These are phyloP conservation scores for Colletotrichum neosansevieriae DNA, from an alignment of 2,329 filamentous ascomycete species.

Conservation along the genomic window DNA sequence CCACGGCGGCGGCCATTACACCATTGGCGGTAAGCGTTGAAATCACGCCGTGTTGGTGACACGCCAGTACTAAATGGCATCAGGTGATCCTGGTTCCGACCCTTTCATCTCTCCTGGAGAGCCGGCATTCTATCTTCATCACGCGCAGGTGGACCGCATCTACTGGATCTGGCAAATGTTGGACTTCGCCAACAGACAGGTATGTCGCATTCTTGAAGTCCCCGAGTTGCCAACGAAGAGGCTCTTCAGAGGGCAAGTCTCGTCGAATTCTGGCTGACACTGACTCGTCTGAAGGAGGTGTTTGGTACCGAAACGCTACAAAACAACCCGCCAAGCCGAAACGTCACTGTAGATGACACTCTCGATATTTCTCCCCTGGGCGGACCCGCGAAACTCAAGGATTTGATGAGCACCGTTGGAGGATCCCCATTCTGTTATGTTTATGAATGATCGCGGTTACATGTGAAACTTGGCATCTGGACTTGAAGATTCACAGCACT, in stretches of 20 bases:
- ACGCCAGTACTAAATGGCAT: accelerated
- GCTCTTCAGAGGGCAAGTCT: not conserved
- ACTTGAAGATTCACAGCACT: not conserved
- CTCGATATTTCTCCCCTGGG: slow-evolving; percentile 51
- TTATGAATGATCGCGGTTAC: slow-evolving; percentile 44
- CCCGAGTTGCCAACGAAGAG: not conserved
- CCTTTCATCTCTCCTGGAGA: slow-evolving; percentile 58
- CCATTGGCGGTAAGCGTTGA: slow-evolving; percentile 44
- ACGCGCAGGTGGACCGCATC: slow-evolving; percentile 58
- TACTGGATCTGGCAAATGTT: slow-evolving; percentile 62
- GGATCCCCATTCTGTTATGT: slow-evolving; percentile 58
- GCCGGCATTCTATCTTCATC: slow-evolving; percentile 60
- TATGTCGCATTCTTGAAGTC: not conserved
- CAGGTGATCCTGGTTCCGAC: slow-evolving; percentile 60
- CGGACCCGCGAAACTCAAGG: slow-evolving; percentile 48
- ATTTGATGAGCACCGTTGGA: slow-evolving; percentile 55
- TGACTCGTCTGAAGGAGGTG: slow-evolving; percentile 42
- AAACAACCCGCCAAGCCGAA: slow-evolving; percentile 54
- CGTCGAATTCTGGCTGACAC: not conserved
- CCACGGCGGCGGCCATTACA: slow-evolving; percentile 56
- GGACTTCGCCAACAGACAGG: slow-evolving; percentile 53
- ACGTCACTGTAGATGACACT: slow-evolving; percentile 56
- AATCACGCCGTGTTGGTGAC: not conserved
- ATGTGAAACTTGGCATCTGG: not conserved
- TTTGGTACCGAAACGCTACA: slow-evolving; percentile 57